Evolutionary conservation across 2,329 filamentous ascomycete species (phyloP).

Genomic region (Sarocladium strictum): DNA sequence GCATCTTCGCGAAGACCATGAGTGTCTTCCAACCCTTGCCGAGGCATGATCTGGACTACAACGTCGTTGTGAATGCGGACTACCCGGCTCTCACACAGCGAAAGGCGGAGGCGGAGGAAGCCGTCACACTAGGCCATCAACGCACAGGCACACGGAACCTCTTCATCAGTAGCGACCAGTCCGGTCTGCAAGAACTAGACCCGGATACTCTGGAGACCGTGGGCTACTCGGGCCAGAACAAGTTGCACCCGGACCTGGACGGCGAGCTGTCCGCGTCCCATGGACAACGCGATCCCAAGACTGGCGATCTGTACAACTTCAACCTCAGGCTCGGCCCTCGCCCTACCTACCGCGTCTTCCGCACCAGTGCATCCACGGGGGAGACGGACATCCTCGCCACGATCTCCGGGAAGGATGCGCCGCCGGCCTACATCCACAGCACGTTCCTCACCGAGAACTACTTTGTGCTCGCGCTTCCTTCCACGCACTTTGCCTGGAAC

Average conservation of each 20-base stretch:
- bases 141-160: conserved; percentile 38
- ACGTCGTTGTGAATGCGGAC: conserved; percentile 60
- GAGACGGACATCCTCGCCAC: conserved; percentile 66
- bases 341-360: conserved; percentile 64
- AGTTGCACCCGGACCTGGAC: conserved; percentile 61
- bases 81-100: conserved; percentile 48
- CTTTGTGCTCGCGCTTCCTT: conserved; percentile 68
- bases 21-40: conserved; percentile 41
- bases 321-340: conserved; percentile 60
- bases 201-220: conserved; percentile 68
- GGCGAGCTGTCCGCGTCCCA: conserved; percentile 67
- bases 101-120: conserved; percentile 9
- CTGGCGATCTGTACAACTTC: conserved; percentile 75
- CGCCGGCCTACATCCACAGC: conserved; percentile 74
- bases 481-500: conserved; percentile 49
- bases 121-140: conserved; percentile 23
- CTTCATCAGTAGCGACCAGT: conserved; percentile 52
- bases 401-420: conserved; percentile 40
- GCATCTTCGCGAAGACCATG: conserved; percentile 67
- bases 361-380: conserved; percentile 54
- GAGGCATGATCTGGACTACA: conserved; percentile 40
- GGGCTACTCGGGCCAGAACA: conserved; percentile 51
- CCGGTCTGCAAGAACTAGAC: conserved; percentile 55
- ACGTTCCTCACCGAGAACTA: conserved; percentile 67
- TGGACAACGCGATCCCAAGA: conserved; percentile 62